Percentiles rank a stretch among this genome's conserved stretches.
Evolutionary conservation across 148 eudicot genomes (phyloP).

Genomic region (Rhododendron ovatum): DNA sequence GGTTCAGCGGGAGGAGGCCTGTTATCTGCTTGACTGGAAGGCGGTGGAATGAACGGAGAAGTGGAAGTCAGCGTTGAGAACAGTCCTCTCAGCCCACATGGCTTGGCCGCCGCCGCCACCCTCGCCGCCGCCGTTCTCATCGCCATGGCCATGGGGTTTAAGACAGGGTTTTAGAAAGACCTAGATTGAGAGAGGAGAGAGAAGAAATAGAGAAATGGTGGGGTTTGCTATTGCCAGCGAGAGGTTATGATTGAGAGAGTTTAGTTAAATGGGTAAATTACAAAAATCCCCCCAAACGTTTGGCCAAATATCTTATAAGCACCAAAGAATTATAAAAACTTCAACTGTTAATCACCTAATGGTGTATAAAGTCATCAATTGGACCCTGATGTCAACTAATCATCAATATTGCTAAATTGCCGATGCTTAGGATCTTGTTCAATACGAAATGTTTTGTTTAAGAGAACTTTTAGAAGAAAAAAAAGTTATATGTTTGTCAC

Average conservation of each 20-base stretch:
- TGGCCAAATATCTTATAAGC: background rate
- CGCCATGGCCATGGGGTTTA: slow-evolving; percentile 24
- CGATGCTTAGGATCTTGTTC: background rate
- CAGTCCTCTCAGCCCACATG: slow-evolving; percentile 24
- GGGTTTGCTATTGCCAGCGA: background rate
- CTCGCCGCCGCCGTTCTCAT: slow-evolving; percentile 28
- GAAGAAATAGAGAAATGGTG: too few relatives aligned
- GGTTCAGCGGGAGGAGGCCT: slow-evolving; percentile 40
- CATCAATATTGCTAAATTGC: background rate
- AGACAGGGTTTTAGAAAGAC: background rate
- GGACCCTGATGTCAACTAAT: background rate
- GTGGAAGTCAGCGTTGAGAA: slow-evolving; percentile 20
- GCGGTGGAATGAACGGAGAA: slow-evolving; percentile 26
- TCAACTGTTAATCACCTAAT: background rate
- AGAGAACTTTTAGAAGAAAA: background rate
- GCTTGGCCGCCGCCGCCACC: background rate
- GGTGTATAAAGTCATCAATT: background rate
- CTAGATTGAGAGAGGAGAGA: background rate
- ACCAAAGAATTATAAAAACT: background rate
- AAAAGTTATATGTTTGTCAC: background rate
- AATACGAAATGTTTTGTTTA: background rate
- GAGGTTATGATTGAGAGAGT: background rate
- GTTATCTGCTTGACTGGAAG: slow-evolving; percentile 11
- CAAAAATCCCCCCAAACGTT: background rate
- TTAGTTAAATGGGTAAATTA: background rate